Conservation (phyloP, 2,329 filamentous ascomycete genomes). For the Ophiostoma himal-ulmi region DNA sequence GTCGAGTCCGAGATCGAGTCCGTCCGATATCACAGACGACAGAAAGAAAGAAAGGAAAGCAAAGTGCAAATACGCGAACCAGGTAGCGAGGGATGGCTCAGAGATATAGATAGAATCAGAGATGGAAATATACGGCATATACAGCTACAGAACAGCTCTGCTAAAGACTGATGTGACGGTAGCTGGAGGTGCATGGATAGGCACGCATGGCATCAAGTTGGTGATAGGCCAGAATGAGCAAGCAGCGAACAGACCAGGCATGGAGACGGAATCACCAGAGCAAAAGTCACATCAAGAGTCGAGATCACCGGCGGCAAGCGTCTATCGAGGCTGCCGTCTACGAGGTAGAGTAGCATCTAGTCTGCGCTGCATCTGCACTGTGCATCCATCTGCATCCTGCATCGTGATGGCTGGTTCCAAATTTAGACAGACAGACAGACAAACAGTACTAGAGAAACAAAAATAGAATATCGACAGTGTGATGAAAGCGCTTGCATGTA, state of each 20-base stretch:
- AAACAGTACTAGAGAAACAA: background rate
- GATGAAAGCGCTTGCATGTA: background rate
- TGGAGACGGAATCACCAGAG: background rate
- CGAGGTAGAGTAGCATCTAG: background rate
- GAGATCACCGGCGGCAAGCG: constrained; percentile 5
- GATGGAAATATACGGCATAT: background rate
- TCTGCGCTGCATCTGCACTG: background rate
- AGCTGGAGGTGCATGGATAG: background rate
- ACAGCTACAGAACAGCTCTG: background rate
- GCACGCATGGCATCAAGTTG: background rate
- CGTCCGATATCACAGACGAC: background rate
- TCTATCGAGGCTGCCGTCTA: background rate
- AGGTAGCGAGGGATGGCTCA: background rate
- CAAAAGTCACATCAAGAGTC: background rate
- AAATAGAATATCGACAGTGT: background rate
- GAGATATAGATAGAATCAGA: background rate
- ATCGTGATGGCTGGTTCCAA: constrained; percentile 2
- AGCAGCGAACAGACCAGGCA: background rate
- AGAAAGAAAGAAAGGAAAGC: background rate
- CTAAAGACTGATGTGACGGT: background rate
- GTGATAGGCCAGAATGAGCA: background rate
- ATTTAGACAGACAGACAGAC: background rate
- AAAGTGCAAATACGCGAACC: background rate
- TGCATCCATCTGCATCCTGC: background rate
- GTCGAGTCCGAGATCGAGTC: background rate